Evolutionary conservation across 352 stramenopile genomes (phyloP), one percentile per base, ranked within the genome.

Genomic region (Globisporangium orthogonon): DNA sequence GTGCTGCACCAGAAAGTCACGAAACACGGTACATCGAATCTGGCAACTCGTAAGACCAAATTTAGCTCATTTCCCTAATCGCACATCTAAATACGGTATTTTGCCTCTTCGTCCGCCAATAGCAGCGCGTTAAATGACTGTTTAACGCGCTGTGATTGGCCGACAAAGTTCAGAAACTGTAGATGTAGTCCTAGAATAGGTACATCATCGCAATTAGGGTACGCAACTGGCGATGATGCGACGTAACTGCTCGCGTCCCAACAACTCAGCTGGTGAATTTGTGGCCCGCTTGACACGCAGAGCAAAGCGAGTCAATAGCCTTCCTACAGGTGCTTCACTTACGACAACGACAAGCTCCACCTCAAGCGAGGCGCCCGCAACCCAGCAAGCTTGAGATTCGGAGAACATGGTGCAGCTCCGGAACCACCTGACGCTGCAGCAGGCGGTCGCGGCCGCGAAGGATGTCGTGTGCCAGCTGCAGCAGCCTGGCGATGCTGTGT

Each of bases 361-460:
- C 33, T 37, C 33, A 37, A 37, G 6, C 6, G 6, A 37, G 33
- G 6, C 41, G 28, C 5, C 41, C 23, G n/a, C 7, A 47, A 6
- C 41, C 4, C 15, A 47, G 17, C 5, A 18, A 47, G 15, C 15
- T 37, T 17, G 2, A 17, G 41, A 46, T 11, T n/a, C 23, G 23
- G 44, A 9, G 17, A 39, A 23, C 5, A 63, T 23, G 50, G 56
- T 65, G 60, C 53, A 58, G 37, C 48, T 48, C 33, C 58, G 13
- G 10, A 44, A 41, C 44, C 54, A 54, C 18, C 5, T 61, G 29
- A 39, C 60, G 29, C 47, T 66, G 17, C 48, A 57, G 54, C 49
- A 15, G 5, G 60, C 69, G 18, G 66, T 72, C 39, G 58, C 61
- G 15, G 43, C 18, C 7, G 56, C 60, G 56, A 56, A 60, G 11